A percentile compares a stretch with the other conserved stretches of the same genome.
Evolutionary conservation across 306 rosid species (phyloP).

Genomic region (Chamaecrista fasciculata): DNA sequence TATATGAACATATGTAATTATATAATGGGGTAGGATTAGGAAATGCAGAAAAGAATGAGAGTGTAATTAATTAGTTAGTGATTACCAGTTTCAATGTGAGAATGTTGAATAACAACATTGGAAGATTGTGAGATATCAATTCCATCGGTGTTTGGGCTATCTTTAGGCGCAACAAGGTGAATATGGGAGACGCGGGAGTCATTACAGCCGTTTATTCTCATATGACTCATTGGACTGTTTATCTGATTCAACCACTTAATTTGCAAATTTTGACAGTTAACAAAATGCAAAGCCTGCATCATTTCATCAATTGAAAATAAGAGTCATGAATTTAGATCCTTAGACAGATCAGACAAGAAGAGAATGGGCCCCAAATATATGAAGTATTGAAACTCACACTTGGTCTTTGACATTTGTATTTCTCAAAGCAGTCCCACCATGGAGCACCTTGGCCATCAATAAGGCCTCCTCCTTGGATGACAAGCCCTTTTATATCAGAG

Average conservation of each 20-base stretch:
- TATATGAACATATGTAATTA: too few species aligned
- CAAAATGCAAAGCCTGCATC: slow-evolving; percentile 32
- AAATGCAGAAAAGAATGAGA: too few species aligned
- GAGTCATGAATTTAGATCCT: too few species aligned
- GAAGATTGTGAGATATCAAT: slow-evolving; percentile 34
- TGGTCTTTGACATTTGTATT: slow-evolving; percentile 4
- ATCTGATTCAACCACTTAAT: slow-evolving; percentile 10
- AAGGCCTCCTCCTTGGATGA: slow-evolving; percentile 39
- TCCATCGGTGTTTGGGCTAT: slow-evolving; percentile 65
- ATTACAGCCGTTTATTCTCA: slow-evolving; percentile 28
- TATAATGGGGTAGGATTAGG: background rate
- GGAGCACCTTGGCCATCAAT: slow-evolving; percentile 51
- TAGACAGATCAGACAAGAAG: too few species aligned
- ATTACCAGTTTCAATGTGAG: slow-evolving; percentile 39
- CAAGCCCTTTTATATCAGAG: slow-evolving; percentile 13
- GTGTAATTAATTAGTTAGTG: background rate
- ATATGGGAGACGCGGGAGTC: slow-evolving; percentile 6
- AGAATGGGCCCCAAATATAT: background rate
- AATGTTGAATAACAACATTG: slow-evolving; percentile 23
- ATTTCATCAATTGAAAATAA: background rate
- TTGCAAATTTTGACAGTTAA: slow-evolving; percentile 21
- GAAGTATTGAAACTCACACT: slow-evolving; percentile 24
- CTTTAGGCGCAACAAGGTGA: slow-evolving; percentile 35
- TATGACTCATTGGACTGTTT: slow-evolving; percentile 42
- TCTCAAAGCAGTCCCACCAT: slow-evolving; percentile 40